These are phyloP conservation scores for Fraxinus americana DNA, from an alignment of 257 asterid species.

Conservation along the genomic window DNA sequence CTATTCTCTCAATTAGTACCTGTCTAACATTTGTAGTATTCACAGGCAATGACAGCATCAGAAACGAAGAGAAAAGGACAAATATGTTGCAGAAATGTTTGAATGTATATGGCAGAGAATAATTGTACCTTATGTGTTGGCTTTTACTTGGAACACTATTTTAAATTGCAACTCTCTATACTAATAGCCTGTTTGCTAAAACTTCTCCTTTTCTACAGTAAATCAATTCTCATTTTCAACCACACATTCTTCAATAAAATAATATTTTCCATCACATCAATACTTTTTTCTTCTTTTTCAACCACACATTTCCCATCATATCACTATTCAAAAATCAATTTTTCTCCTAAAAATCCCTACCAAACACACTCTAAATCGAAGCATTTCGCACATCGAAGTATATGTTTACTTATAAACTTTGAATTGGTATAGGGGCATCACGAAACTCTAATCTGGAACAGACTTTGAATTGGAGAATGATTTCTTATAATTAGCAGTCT, in stretches of 20 bases:
- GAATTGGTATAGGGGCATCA: not conserved
- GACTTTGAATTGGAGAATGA: not conserved
- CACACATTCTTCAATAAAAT: no score
- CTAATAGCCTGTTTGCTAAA: no score
- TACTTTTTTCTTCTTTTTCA: no score
- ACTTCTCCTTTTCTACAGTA: no score
- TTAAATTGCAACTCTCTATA: slow-evolving; percentile 4
- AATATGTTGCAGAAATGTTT: slow-evolving; percentile 11
- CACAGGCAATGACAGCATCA: slow-evolving; percentile 26
- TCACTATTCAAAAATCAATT: no score
- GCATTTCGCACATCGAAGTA: not conserved
- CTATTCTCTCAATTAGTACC: slow-evolving; percentile 15
- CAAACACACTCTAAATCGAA: no score
- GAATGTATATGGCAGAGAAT: slow-evolving; percentile 25
- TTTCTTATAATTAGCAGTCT: not conserved
- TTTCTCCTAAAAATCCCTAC: no score
- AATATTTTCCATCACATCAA: no score
- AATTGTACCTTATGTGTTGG: slow-evolving; percentile 10
- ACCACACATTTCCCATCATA: no score
- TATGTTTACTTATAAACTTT: not conserved
- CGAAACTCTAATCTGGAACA: not conserved
- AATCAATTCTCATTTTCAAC: no score
- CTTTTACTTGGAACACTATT: not conserved
- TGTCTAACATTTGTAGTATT: slow-evolving; percentile 37
- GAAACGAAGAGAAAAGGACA: slow-evolving; percentile 31